Base-by-base conservation (phyloP, 2,329 filamentous ascomycete species). In the Aspergillus melleus region DNA sequence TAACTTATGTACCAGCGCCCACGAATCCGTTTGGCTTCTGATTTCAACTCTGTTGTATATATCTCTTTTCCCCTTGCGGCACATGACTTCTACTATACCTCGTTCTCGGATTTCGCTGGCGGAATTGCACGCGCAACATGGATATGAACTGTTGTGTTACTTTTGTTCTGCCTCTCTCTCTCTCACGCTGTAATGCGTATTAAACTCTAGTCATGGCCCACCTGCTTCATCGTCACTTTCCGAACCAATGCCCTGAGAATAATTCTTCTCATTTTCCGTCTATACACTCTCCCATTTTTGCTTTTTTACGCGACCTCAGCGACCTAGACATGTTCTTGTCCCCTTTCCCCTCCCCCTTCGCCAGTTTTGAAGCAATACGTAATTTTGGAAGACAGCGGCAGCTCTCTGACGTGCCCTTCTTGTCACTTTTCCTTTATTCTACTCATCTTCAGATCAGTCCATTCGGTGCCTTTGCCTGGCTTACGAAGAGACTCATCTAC, bases 11-110 rank as follows among this genome's bases (percentile, higher is more conserved):
- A 9, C 59, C n/a, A 22, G 39, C 14, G 4, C 86, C 88, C 54
- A 82, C 87, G 69, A 90, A 90, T 72, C 88, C 88, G 2, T 90
- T 90, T 74, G 88, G 88, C 46, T 90, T 90, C 68, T 89, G 82
- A 65, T 54, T 16, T 55, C 54, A 61, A 54, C 62, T 16, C 29
- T 42, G 56, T 60, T 69, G 65, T 74, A 72, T 70, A 73, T 73
- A 72, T 66, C 62, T 32, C 52, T 54, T 57, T 57, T 58, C 61
- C 46, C 57, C 57, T 61, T 59, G 62, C 66, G 60, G 64, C 64
- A 68, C 61, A 68, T 66, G 67, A 65, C 59, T 44, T 62, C 60
- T 63, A 53, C 59, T 62, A 67, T 66, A 65, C 60, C 64, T 61
- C 62, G 60, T 61, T 61, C 63, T 24, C 56, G 59, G 54, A 58